Evolutionary conservation across 371 early-diverging fungal genomes (phyloP).

Genomic region (Apophysomyces sp.): DNA sequence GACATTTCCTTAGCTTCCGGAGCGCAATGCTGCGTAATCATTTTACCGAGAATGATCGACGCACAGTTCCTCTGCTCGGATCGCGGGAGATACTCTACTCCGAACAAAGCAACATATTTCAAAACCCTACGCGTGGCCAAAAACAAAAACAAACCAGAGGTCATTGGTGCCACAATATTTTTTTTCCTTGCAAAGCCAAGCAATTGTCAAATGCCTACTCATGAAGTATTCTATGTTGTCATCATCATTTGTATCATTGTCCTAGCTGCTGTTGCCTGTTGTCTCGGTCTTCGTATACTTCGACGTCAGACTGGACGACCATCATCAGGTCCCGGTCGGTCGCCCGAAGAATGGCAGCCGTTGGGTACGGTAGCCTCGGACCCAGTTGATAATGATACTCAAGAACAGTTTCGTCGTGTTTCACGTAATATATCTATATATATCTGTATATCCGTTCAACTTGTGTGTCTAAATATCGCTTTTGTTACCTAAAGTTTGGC

Average conservation of each 20-base stretch:
- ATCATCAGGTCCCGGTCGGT: not conserved
- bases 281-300: slow-evolving; percentile 24
- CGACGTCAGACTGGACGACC: slow-evolving; percentile 6
- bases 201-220: slow-evolving; percentile 3
- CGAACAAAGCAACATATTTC: too few species aligned
- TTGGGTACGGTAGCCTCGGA: slow-evolving; percentile 3
- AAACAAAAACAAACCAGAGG: too few species aligned
- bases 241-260: slow-evolving; percentile 22
- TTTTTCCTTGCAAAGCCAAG: not conserved
- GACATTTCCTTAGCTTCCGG: too few species aligned
- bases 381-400: slow-evolving; percentile 12
- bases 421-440: too few species aligned
- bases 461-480: too few species aligned
- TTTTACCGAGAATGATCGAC: too few species aligned
- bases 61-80: too few species aligned
- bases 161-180: not conserved
- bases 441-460: too few species aligned
- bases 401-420: slow-evolving; percentile 13
- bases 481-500: slow-evolving; percentile 33
- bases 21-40: too few species aligned
- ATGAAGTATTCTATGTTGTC: slow-evolving; percentile 28
- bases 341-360: slow-evolving; percentile 23
- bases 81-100: too few species aligned
- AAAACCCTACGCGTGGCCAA: too few species aligned
- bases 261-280: slow-evolving; percentile 17